Evolutionary conservation across 129 eudicot species (phyloP).

Genomic region (Chrysanthemum lavandulifolium): DNA sequence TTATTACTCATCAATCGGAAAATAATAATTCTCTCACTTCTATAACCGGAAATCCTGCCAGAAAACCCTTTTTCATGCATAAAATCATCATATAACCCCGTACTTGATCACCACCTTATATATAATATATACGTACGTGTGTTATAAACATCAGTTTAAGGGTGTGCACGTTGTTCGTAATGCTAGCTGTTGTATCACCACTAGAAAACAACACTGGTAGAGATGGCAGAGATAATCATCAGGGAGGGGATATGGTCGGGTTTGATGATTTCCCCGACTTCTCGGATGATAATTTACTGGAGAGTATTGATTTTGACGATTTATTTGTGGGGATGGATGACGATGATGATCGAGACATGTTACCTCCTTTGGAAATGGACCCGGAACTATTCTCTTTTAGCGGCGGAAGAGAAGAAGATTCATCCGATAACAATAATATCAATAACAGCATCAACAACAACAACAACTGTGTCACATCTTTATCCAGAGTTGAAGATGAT

Average conservation of each 20-base stretch:
- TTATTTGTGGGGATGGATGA: conserved; percentile 69
- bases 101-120: neutral
- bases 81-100: conserved; percentile 5
- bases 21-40: neutral
- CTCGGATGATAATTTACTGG: conserved; percentile 62
- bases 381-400: conserved; percentile 62
- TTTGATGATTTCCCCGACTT: conserved; percentile 60
- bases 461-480: conserved; percentile 15
- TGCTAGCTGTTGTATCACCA: conserved; percentile 81
- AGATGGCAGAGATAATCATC: conserved; percentile 40
- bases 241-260: conserved; percentile 35
- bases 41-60: neutral
- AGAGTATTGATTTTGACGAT: conserved; percentile 89
- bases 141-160: neutral
- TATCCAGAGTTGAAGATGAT: conserved; percentile 32
- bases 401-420: conserved; percentile 53
- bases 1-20: conserved; percentile 10
- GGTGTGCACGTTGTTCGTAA: conserved; percentile 25
- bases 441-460: no score
- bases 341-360: conserved; percentile 36
- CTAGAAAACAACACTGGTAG: conserved; percentile 37
- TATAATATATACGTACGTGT: neutral
- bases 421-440: conserved; percentile 36
- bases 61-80: conserved; percentile 14
- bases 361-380: conserved; percentile 91